Evolutionary conservation across 1,139 yeast species (phyloP), one percentile per base, ranked within the genome.

Genomic region (Magnusiomyces paraingens): DNA sequence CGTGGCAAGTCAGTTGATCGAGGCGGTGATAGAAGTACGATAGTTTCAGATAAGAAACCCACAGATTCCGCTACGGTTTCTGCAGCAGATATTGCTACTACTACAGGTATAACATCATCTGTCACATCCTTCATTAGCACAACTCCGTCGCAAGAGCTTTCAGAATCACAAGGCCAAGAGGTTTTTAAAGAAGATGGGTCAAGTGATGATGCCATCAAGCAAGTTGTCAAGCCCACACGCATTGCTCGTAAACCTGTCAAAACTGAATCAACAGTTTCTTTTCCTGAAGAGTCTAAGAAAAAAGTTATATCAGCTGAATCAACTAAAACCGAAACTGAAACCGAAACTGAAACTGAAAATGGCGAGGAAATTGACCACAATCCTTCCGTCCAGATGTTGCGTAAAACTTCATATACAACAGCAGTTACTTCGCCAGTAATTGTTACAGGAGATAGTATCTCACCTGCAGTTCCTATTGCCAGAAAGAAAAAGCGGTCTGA

Each of bases 401-500:
- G 42, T 32, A 48, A 45, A 26, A 22, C 56, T 11, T 40, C 45
- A 8, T 26, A 50, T 12, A 47, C 52, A 10, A 49, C 54, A 1
- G 51, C 51, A 10, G 52, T 54, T 17, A 51, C 54, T 15, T 17
- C 50, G 14, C 45, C 55, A 20, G n/a, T 47, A 2, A 15, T 47
- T 29, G 50, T 18, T 17, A 22, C 26, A 15, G 49, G 44, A 15
- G 2, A n/a, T 5, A 42, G 43, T 15, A 18, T 49, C n/a, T 39
- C 50, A 5, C 40, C 49, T 15, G 48, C 47, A 11, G 42, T 53
- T 32, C 53, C 52, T 8, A 35, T 8, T 3, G 11, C 40, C 14
- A 29, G 39, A 22, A 52, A 49, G n/a, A 15, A n/a, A 10, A 40
- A 40, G 20, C 43, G 43, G 14, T 15, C 21, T 3, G 43, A 20